Conservation (phyloP, 2,329 filamentous ascomycete genomes). For the Dothidotthia symphoricarpi region DNA sequence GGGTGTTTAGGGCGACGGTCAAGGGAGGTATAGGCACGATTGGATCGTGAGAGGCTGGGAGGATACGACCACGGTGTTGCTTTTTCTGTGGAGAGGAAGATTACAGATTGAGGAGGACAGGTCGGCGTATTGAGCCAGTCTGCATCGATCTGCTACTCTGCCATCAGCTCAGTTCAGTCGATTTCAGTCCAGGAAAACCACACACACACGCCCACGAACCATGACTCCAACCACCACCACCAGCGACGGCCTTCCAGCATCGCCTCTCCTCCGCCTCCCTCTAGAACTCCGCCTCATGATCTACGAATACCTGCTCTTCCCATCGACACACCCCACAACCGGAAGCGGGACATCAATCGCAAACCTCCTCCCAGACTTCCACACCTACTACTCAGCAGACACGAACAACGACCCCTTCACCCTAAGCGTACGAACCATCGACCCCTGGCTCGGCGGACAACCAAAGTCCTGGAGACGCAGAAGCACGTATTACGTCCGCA, state of each 20-base stretch:
- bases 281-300: constrained; percentile 50
- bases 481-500: constrained; percentile 40
- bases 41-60: too few relatives aligned
- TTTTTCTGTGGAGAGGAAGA: too few relatives aligned
- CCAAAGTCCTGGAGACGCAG: constrained; percentile 34
- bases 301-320: constrained; percentile 46
- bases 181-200: too few relatives aligned
- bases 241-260: constrained; percentile 12
- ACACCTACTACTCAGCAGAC: constrained; percentile 42
- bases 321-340: constrained; percentile 36
- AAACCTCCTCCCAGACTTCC: constrained; percentile 42
- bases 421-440: constrained; percentile 46
- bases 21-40: too few relatives aligned
- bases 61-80: too few relatives aligned
- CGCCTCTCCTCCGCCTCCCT: constrained; percentile 46
- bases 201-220: neutral
- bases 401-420: constrained; percentile 35
- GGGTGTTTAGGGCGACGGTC: too few relatives aligned
- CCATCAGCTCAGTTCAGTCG: too few relatives aligned
- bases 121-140: too few relatives aligned
- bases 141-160: too few relatives aligned
- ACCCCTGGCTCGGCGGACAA: constrained; percentile 38
- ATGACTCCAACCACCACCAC: constrained; percentile 6
- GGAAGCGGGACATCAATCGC: constrained; percentile 31
- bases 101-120: too few relatives aligned